Evolutionary conservation across 2,329 filamentous ascomycete species (phyloP).

Genomic region (Monosporascus ibericus): DNA sequence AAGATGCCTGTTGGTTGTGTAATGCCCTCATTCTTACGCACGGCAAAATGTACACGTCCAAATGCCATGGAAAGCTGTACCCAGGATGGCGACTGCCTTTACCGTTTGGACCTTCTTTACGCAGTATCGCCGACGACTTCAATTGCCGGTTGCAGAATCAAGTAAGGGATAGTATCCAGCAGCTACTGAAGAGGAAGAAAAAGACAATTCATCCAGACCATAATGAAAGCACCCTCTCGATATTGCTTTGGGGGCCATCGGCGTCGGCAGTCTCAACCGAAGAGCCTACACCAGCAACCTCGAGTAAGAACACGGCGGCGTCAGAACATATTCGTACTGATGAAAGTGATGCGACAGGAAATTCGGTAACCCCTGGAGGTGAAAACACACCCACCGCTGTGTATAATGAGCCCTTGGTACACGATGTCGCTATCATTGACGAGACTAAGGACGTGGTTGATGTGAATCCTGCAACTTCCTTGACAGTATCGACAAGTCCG

Average conservation of each 20-base stretch:
- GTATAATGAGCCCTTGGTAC: too few species aligned
- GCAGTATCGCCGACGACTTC: constrained; percentile 4
- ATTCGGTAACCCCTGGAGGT: too few species aligned
- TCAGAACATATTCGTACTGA: too few species aligned
- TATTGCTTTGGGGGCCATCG: constrained; percentile 2
- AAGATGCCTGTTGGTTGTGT: constrained; percentile 46
- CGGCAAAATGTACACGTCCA: constrained; percentile 33
- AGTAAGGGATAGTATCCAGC: constrained; percentile 6
- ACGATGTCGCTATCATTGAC: not conserved
- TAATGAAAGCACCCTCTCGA: constrained; percentile 12
- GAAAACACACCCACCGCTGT: too few species aligned
- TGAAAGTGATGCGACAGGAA: too few species aligned
- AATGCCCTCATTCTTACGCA: constrained; percentile 39
- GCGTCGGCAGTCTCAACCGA: constrained; percentile 2
- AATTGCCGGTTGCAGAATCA: constrained; percentile 6
- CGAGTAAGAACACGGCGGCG: not conserved
- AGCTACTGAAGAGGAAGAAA: not conserved
- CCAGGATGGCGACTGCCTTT: constrained; percentile 37
- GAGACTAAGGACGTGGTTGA: not conserved
- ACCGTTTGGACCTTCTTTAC: not conserved
- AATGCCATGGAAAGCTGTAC: constrained; percentile 39
- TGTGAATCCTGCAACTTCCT: not conserved
- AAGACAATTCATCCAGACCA: constrained; percentile 6
- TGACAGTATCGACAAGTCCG: not conserved
- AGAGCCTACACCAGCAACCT: not conserved